Evolutionary conservation across 345 rosid species (phyloP), one percentile per base, ranked within the genome.

Genomic region (Geranium brycei): DNA sequence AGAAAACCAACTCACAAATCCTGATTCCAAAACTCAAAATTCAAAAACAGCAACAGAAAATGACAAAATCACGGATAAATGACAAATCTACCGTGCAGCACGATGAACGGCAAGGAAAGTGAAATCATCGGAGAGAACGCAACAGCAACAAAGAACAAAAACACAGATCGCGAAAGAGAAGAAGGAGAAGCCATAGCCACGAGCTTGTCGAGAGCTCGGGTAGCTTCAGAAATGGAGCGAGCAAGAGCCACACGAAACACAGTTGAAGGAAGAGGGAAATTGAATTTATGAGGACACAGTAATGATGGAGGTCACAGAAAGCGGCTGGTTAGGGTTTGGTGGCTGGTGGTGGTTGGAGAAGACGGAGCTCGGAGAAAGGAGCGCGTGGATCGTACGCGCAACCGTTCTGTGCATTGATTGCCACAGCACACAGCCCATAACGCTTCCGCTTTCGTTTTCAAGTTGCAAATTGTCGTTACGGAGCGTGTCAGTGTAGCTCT

Each of bases 51-150:
- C 7, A 35, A 35, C 15, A 41, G 51, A 41, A 12, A 4, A 31
- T 0, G 17, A 1, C 18, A n/a, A 57, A 31, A 17, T 11, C 18
- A 6, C 40, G 28, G 5, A 56, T 4, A 19, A 19, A 59, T 19
- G 5, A 56, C 2, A 19, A 19, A 59, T 19, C 18, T 59, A 67
- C 96, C 95, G 71, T 89, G 96, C 64, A 89, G 76, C 61, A 89
- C 74, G 40, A 89, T 69, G 69, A 89, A 89, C 31, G 96, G 96
- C 60, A 82, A 57, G 15, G 89, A 81, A 64, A 64, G 60, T 58
- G 84, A 76, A 68, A 78, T 68, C 3, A 78, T 68, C 3, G 82
- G 79, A 62, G 75, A 13, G 60, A 62, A 56, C 59, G 60, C 41
- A 53, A 59, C 16, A 28, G 74, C 16, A 15, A 69, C 16, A 40